Evolutionary conservation across 2,329 filamentous ascomycete genomes (phyloP), one percentile per base, ranked within the genome.

Genomic region (Zymoseptoria ardabiliae): DNA sequence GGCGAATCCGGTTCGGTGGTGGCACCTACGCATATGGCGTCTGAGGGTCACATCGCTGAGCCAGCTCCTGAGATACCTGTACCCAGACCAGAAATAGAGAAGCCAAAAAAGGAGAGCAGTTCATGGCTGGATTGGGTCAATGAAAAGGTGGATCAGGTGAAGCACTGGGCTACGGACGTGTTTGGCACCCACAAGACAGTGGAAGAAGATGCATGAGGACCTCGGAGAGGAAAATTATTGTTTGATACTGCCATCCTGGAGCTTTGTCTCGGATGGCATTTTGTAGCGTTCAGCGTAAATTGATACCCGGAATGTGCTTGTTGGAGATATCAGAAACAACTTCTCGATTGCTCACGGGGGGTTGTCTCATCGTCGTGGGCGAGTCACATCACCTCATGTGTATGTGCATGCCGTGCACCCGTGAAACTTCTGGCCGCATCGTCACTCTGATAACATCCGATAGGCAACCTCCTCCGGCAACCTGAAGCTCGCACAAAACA

Each of bases 401-500:
- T 28, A 28, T 8, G 25, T 28, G 25, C 25, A 28, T 28, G 25
- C 25, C 25, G 25, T 28, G 25, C 25, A 28, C 8, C 25, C 25
- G 6, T 28, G 25, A 9, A 28, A 28, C 7, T 28, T 9, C 25
- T 28, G 25, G 25, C 25, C 25, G 25, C 25, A 28, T 28, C 25
- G 13, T 45, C 35, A 45, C 35, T 45, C 35, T n/a, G 13, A 17
- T 13, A n/a, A 13, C 4, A 13, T n/a, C 13, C 35, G 35, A 45
- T 17, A 45, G n/a, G 92, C 94, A 5, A 97, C 90, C 68, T 90
- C 85, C 35, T 79, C 76, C 2, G 94, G 94, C 61, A 99, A 72
- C 63, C 91, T 84, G 76, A 99, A 97, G 66, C 86, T 95, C 28
- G 91, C 93, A 74, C 94, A 97, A 74, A 93, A 97, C 92, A 97